Percentiles rank a stretch among this genome's conserved stretches.
Conservation (phyloP, 768 basidiomycete genomes). For the Lactarius akahatsu region DNA sequence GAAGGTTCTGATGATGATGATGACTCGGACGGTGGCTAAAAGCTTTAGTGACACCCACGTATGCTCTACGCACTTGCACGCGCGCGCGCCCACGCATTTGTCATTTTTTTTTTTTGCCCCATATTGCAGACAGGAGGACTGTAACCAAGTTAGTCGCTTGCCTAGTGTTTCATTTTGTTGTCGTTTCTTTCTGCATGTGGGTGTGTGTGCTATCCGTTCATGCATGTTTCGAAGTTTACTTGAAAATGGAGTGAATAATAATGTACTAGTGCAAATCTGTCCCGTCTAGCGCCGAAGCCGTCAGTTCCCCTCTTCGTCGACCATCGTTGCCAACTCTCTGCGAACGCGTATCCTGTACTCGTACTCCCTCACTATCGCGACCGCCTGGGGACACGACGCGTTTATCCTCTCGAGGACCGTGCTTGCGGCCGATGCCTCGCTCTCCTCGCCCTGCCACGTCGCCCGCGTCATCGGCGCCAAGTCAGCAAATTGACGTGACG, state of each 20-base stretch:
- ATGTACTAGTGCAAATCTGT: slow-evolving; percentile 27
- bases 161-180: slow-evolving; percentile 9
- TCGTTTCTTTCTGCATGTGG: neutral
- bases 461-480: slow-evolving; percentile 28
- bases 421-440: slow-evolving; percentile 12
- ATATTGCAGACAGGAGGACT: neutral
- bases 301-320: slow-evolving; percentile 16
- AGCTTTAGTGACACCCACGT: slow-evolving; percentile 13
- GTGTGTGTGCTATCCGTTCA: slow-evolving; percentile 1
- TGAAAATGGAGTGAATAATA: slow-evolving; percentile 27
- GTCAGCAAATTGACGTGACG: slow-evolving; percentile 27
- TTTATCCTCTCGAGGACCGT: slow-evolving; percentile 24
- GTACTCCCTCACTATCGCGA: slow-evolving; percentile 48
- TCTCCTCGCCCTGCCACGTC: slow-evolving; percentile 18
- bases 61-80: neutral
- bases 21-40: slow-evolving; percentile 59
- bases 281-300: too few relatives aligned
- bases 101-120: slow-evolving; percentile 2
- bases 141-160: slow-evolving; percentile 10
- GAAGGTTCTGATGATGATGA: slow-evolving; percentile 69
- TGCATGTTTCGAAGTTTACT: neutral
- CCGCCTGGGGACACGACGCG: slow-evolving; percentile 38
- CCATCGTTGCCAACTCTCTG: slow-evolving; percentile 20
- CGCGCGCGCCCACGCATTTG: neutral
- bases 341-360: slow-evolving; percentile 50